These are phyloP conservation scores for Yamadazyma triangularis DNA, from an alignment of 1,139 yeast species.

Conservation along the genomic window DNA sequence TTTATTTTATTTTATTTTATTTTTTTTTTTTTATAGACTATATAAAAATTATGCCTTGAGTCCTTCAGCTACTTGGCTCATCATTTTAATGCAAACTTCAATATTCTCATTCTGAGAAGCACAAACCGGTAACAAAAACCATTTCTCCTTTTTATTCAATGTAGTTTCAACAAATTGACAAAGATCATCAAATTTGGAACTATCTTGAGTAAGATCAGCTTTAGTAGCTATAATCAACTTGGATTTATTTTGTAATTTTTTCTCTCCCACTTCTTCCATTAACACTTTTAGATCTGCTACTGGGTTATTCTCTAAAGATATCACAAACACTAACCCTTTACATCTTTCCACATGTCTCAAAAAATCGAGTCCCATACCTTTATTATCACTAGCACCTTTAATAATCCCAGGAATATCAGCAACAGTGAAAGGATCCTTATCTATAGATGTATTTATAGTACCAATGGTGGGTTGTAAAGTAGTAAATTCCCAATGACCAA, in stretches of 20 bases:
- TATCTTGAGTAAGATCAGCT: no score
- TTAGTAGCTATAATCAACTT: constrained; percentile 74
- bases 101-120: constrained; percentile 71
- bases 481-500: constrained; percentile 97
- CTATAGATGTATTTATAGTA: constrained; percentile 66
- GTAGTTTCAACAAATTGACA: no score
- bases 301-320: constrained; percentile 71
- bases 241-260: constrained; percentile 54
- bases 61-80: constrained; percentile 60
- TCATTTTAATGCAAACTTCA: constrained; percentile 60
- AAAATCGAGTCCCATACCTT: constrained; percentile 93
- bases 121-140: constrained; percentile 83
- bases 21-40: no score
- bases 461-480: constrained; percentile 92
- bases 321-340: constrained; percentile 82
- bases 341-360: constrained; percentile 89
- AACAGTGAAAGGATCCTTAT: constrained; percentile 76
- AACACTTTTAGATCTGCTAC: constrained; percentile 57
- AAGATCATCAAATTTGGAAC: no score
- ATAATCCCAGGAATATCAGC: constrained; percentile 98
- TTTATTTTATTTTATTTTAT: no score
- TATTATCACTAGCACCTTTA: constrained; percentile 76
- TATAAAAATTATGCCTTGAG: no score
- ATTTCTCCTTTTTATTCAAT: constrained; percentile 21
- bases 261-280: constrained; percentile 64